phyloP scores from a whole-genome alignment of 441 rosid genomes.

The Viola pubescens region DNA sequence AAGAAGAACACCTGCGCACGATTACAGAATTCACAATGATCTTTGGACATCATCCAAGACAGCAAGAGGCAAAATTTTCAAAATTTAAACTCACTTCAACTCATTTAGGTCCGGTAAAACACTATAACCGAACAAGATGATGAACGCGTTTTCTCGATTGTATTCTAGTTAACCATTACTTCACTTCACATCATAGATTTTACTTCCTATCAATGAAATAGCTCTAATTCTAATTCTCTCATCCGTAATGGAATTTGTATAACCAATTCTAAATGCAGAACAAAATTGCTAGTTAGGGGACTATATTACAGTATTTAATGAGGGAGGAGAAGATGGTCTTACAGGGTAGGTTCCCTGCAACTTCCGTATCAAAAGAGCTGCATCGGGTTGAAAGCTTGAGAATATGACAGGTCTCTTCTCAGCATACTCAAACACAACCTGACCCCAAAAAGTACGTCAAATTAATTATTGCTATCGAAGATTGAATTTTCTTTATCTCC shows the following conservation, averaged over 20 bases:
- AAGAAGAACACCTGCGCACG: conserved; percentile 61
- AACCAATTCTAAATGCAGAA: too few relatives aligned
- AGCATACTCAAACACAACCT: conserved; percentile 54
- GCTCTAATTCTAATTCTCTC: too few relatives aligned
- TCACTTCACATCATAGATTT: too few relatives aligned
- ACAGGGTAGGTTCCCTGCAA: conserved; percentile 65
- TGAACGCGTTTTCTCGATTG: too few relatives aligned
- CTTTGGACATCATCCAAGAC: background rate
- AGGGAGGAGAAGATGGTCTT: conserved; percentile 13
- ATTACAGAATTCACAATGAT: background rate
- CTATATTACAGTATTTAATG: too few relatives aligned
- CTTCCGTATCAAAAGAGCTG: conserved; percentile 61
- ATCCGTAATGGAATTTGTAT: too few relatives aligned
- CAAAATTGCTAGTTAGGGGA: too few relatives aligned
- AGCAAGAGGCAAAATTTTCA: too few relatives aligned
- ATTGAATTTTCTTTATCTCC: background rate
- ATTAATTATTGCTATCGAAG: background rate
- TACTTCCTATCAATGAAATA: too few relatives aligned
- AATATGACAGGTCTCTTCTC: conserved; percentile 57
- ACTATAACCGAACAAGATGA: too few relatives aligned
- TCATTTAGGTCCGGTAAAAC: too few relatives aligned
- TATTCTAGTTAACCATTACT: too few relatives aligned
- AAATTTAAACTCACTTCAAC: background rate
- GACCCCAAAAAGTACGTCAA: background rate
- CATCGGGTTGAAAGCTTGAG: conserved; percentile 86